Conservation (phyloP, 805 yeast species). For the Sungouiella thailandica region DNA sequence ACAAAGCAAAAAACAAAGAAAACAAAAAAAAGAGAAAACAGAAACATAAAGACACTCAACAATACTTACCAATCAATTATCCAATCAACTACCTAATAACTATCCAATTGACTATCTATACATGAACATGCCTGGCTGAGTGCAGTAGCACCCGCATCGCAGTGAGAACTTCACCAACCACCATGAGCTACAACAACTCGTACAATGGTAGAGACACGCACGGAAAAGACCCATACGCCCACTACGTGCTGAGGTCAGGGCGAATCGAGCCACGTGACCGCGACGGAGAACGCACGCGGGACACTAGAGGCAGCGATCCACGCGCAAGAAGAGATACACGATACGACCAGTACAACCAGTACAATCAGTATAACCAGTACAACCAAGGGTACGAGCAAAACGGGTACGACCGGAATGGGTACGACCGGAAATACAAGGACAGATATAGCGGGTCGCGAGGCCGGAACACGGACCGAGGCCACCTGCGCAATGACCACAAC, state of each 20-base stretch:
- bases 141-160: no score
- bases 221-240: neutral
- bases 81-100: no score
- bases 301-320: slow-evolving; percentile 10
- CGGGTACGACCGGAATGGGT: slow-evolving; percentile 1
- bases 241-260: neutral
- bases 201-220: neutral
- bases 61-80: no score
- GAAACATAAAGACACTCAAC: no score
- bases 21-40: no score
- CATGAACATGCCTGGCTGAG: no score
- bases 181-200: neutral
- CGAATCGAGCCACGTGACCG: neutral
- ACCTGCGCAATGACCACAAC: neutral
- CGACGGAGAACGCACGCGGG: slow-evolving; percentile 7
- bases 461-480: neutral
- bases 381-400: slow-evolving; percentile 4
- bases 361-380: no score
- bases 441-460: slow-evolving; percentile 2
- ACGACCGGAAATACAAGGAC: slow-evolving; percentile 4
- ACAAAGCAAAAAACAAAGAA: no score
- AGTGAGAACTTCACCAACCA: no score
- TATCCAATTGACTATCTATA: no score
- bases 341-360: slow-evolving; percentile 13
- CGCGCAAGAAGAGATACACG: slow-evolving; percentile 13